These are phyloP conservation scores for Imleria badia DNA, from an alignment of 768 basidiomycete species.

Conservation along the genomic window DNA sequence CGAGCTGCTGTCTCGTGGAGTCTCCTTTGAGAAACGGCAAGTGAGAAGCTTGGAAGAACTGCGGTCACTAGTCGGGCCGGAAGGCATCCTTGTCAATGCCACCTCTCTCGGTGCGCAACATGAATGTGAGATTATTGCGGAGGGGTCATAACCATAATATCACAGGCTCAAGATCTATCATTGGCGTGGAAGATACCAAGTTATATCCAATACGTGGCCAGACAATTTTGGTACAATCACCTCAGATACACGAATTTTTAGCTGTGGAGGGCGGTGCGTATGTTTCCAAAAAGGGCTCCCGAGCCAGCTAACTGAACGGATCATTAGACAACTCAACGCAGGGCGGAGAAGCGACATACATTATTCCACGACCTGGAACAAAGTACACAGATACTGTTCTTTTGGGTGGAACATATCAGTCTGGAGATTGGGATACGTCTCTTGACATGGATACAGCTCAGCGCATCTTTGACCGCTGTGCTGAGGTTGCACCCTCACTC, in stretches of 20 bases:
- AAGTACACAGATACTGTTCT: constrained; percentile 45
- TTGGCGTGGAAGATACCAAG: constrained; percentile 76
- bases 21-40: constrained; percentile 42
- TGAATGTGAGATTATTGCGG: neutral
- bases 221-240: constrained; percentile 72
- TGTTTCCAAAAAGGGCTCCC: neutral
- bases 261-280: constrained; percentile 26
- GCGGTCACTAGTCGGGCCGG: constrained; percentile 35
- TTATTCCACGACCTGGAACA: constrained; percentile 58
- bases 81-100: constrained; percentile 54
- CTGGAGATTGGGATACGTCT: constrained; percentile 51
- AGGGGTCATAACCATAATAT: neutral
- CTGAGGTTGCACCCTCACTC: constrained; percentile 38
- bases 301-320: neutral
- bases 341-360: constrained; percentile 45
- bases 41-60: constrained; percentile 48
- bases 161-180: constrained; percentile 64
- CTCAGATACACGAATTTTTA: constrained; percentile 48
- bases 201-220: constrained; percentile 84
- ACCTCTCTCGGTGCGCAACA: constrained; percentile 48
- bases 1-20: constrained; percentile 38
- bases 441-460: constrained; percentile 40
- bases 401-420: constrained; percentile 57
- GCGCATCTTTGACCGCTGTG: constrained; percentile 48
- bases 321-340: constrained; percentile 13